These are phyloP conservation scores for Fusarium dimerum DNA, from an alignment of 2,329 filamentous ascomycete genomes.

Conservation along the genomic window DNA sequence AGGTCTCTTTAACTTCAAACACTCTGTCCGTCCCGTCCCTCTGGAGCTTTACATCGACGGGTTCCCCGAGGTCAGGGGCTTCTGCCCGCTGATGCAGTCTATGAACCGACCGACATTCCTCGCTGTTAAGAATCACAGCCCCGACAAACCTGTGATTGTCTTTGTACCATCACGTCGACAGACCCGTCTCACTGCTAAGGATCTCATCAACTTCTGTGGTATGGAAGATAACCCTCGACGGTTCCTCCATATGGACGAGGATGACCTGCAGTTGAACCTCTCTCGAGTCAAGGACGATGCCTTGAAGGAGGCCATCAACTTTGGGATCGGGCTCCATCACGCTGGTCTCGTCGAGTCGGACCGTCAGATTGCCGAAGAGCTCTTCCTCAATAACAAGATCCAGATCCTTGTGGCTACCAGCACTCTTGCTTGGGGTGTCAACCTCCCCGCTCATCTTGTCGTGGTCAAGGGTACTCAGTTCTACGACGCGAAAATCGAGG, in stretches of 20 bases:
- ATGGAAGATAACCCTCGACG: constrained; percentile 97
- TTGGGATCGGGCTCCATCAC: constrained; percentile 96
- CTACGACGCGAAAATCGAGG: constrained; percentile 96
- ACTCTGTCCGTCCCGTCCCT: constrained; percentile 94
- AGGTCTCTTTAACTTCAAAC: constrained; percentile 93
- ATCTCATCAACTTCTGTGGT: constrained; percentile 94
- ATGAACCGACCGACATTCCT: constrained; percentile 98
- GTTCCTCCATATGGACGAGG: constrained; percentile 92
- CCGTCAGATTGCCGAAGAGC: constrained; percentile 85
- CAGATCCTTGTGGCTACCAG: constrained; percentile 95
- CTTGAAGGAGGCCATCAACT: constrained; percentile 89
- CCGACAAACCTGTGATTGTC: constrained; percentile 95
- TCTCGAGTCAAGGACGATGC: constrained; percentile 89
- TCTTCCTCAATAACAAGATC: constrained; percentile 97
- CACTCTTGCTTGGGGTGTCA: constrained; percentile 97
- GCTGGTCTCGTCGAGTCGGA: constrained; percentile 95
- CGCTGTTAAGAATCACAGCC: constrained; percentile 94
- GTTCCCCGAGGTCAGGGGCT: constrained; percentile 91
- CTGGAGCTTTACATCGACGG: constrained; percentile 97
- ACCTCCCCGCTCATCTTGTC: constrained; percentile 92
- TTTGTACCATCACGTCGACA: constrained; percentile 96
- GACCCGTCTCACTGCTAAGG: constrained; percentile 91
- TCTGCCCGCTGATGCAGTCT: constrained; percentile 97
- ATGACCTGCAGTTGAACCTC: constrained; percentile 88
- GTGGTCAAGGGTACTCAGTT: constrained; percentile 98